A percentile compares a stretch with the other conserved stretches of the same genome.
These are phyloP conservation scores for Zasmidium citrigriseum DNA, from an alignment of 2,329 filamentous ascomycete genomes.

Conservation along the genomic window DNA sequence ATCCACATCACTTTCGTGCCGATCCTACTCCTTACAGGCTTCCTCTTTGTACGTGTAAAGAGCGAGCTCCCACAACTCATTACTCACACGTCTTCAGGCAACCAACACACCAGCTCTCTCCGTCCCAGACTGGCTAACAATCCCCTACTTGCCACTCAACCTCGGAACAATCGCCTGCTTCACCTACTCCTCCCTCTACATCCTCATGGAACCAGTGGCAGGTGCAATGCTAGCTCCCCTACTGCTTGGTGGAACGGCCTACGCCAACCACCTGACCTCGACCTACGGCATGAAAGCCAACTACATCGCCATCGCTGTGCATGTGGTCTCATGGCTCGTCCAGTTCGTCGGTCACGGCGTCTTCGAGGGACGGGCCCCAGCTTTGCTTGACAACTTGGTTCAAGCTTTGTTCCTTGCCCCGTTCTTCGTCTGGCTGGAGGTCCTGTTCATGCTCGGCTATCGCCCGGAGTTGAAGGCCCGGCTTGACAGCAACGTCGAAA, in stretches of 20 bases:
- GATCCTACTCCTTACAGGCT: conserved; percentile 68
- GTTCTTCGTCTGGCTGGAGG: conserved; percentile 95
- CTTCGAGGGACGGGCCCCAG: conserved; percentile 86
- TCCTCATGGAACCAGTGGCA: conserved; percentile 91
- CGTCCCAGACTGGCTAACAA: conserved; percentile 54
- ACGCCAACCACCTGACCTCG: conserved; percentile 71
- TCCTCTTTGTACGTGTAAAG: conserved; percentile 65
- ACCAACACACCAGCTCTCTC: conserved; percentile 59
- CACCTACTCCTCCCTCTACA: conserved; percentile 76
- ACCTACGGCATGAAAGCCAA: conserved; percentile 62
- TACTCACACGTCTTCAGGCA: conserved; percentile 41
- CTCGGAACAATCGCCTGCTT: conserved; percentile 58
- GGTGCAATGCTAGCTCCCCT: conserved; percentile 75
- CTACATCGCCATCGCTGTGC: conserved; percentile 67
- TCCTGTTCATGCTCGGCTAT: conserved; percentile 89
- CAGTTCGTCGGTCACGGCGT: conserved; percentile 91
- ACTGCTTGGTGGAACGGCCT: conserved; percentile 73
- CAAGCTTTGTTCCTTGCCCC: conserved; percentile 92
- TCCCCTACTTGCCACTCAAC: conserved; percentile 62
- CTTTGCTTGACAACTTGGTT: conserved; percentile 84
- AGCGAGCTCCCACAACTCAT: not conserved
- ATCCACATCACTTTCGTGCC: conserved; percentile 83
- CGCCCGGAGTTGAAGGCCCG: conserved; percentile 81
- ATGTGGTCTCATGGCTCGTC: conserved; percentile 76
- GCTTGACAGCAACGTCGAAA: conserved; percentile 72